phyloP scores from a whole-genome alignment of 2,329 filamentous ascomycete genomes.

The Fusarium keratoplasticum region DNA sequence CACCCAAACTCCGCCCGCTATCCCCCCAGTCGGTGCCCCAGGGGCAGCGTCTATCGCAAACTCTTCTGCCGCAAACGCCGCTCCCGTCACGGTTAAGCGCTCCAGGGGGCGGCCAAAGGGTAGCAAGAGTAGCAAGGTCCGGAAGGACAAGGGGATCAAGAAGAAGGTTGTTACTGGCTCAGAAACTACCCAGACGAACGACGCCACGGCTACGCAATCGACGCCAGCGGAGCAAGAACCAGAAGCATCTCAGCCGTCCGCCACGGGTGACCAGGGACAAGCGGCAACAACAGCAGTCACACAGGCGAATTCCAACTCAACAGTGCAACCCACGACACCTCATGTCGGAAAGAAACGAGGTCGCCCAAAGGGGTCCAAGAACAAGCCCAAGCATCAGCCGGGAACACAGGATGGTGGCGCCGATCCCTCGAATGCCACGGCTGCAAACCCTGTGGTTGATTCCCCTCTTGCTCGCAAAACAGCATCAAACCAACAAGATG shows the following conservation, averaged over 20 bases:
- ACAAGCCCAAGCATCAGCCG: slow-evolving; percentile 50
- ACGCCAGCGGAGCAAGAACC: neutral
- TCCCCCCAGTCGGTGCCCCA: slow-evolving; percentile 1
- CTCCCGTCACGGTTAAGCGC: slow-evolving; percentile 51
- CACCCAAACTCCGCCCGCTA: slow-evolving; percentile 34
- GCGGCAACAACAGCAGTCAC: slow-evolving; percentile 12
- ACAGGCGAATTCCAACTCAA: slow-evolving; percentile 9
- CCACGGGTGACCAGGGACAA: slow-evolving; percentile 2
- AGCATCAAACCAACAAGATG: neutral
- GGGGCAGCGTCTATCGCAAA: slow-evolving; percentile 16
- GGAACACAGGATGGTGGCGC: slow-evolving; percentile 9
- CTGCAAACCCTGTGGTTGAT: slow-evolving; percentile 1
- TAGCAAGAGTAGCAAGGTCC: slow-evolving; percentile 54
- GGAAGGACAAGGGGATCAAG: slow-evolving; percentile 65
- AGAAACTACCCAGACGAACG: slow-evolving; percentile 4
- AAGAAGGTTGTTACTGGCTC: slow-evolving; percentile 47
- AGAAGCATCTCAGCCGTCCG: slow-evolving; percentile 1
- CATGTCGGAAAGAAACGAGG: slow-evolving; percentile 48
- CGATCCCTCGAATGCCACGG: neutral
- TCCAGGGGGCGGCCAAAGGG: slow-evolving; percentile 67
- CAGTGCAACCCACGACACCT: slow-evolving; percentile 31
- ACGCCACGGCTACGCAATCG: neutral
- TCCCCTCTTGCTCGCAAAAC: slow-evolving; percentile 34
- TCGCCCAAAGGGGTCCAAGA: slow-evolving; percentile 61
- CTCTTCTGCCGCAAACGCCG: slow-evolving; percentile 11